A percentile compares a stretch with the other conserved stretches of the same genome.
Evolutionary conservation across 108 stramenopile species (phyloP).

Genomic region (Nitzschia inconspicua): DNA sequence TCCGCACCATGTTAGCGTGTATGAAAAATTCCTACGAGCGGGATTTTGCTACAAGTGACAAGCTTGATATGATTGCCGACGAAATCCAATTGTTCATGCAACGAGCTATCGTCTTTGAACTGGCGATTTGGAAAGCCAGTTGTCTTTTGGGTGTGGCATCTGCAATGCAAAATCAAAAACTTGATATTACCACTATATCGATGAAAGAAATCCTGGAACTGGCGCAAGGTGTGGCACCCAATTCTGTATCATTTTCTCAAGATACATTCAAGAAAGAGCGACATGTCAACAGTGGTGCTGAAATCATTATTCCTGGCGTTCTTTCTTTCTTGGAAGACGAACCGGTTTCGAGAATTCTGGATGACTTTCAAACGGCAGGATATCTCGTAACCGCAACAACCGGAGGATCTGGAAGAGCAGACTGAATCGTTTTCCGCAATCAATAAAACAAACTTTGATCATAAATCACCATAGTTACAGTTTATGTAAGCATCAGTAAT

Average conservation of each 20-base stretch:
- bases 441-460: no score
- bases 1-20: conserved; percentile 30
- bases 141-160: conserved; percentile 7
- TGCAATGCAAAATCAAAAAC: no score
- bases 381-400: no score
- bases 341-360: conserved; percentile 28
- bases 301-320: conserved; percentile 56
- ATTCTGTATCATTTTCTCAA: background rate
- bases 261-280: conserved; percentile 36
- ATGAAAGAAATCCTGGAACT: no score
- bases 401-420: no score
- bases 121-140: conserved; percentile 54
- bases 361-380: conserved; percentile 27
- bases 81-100: conserved; percentile 37
- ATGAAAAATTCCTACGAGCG: conserved; percentile 43
- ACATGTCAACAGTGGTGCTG: conserved; percentile 51
- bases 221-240: background rate
- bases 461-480: no score
- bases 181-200: no score
- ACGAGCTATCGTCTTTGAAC: conserved; percentile 38
- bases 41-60: conserved; percentile 54
- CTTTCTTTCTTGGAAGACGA: conserved; percentile 59
- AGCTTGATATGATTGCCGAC: conserved; percentile 46
- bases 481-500: no score
- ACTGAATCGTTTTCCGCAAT: no score